phyloP scores from a whole-genome alignment of 352 stramenopile genomes.

The Phytophthora idaei region DNA sequence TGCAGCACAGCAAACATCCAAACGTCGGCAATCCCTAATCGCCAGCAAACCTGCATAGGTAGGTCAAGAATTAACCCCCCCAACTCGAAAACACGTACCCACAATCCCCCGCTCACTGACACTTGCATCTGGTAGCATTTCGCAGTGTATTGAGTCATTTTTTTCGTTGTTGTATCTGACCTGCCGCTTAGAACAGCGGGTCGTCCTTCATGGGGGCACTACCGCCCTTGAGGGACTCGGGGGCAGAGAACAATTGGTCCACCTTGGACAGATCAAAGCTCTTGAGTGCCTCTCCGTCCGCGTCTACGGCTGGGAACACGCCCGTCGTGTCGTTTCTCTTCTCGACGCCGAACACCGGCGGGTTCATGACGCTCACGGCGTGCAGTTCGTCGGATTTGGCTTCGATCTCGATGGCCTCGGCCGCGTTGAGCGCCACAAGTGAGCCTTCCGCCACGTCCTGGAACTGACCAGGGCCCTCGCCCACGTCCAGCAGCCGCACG shows the following conservation, averaged over 20 bases:
- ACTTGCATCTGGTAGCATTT: constrained; percentile 13
- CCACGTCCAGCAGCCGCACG: constrained; percentile 58
- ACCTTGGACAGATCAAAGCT: constrained; percentile 55
- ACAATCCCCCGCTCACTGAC: too few relatives aligned
- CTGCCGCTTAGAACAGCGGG: constrained; percentile 64
- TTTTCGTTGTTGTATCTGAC: neutral
- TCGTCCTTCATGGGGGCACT: constrained; percentile 84
- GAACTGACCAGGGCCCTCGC: constrained; percentile 37
- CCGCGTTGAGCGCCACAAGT: constrained; percentile 68
- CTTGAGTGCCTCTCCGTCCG: constrained; percentile 65
- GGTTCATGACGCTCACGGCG: constrained; percentile 85
- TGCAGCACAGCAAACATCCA: constrained; percentile 12
- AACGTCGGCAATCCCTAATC: constrained; percentile 10
- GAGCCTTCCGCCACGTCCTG: constrained; percentile 53
- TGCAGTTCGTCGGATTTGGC: constrained; percentile 70
- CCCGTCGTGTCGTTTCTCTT: constrained; percentile 47
- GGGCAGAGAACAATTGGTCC: constrained; percentile 70
- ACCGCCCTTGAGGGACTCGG: constrained; percentile 76
- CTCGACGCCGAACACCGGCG: constrained; percentile 66
- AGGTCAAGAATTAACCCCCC: too few relatives aligned
- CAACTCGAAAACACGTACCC: too few relatives aligned
- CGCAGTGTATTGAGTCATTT: constrained; percentile 18
- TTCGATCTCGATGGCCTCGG: constrained; percentile 56
- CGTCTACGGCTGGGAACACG: constrained; percentile 75
- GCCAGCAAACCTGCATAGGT: neutral